Base-by-base conservation (phyloP, 2,329 filamentous ascomycete genomes). In the Penicillium palitans region DNA sequence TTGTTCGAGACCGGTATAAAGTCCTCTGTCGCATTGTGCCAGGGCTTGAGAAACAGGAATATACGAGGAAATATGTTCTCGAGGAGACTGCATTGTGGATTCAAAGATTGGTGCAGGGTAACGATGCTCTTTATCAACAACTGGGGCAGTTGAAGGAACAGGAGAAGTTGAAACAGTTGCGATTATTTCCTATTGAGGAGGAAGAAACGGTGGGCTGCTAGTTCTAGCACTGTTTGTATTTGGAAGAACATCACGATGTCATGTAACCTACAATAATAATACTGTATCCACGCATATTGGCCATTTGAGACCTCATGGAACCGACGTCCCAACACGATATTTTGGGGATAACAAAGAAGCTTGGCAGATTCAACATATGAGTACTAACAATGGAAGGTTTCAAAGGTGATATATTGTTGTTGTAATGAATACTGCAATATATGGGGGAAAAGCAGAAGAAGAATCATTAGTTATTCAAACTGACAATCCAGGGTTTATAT, bases 41-140 rank as follows among this genome's bases (percentile, higher is more conserved):
- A 1, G 59, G 60, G 6, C 50, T 67, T 6, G 51, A 54, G 21
- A 58, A 48, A 5, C 60, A 63, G 24, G 55, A 61, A 45, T 67
- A 61, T 6, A 67, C 65, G 1, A 47, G 65, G 6, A 67, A 67
- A 19, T 65, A 66, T 45, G 41, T 67, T 27, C 31, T 67, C 6
- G 57, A 59, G 29, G 58, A 58, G 21, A 42, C 63, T 17, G 65
- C 60, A 4, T 46, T 54, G 17, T 66, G 56, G 40, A 49, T 66
- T 6, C 33, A 58, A 31, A 37, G 33, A 2, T 51, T 66, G 17
- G 7, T 60, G 5, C 40, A 55, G 27, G 65, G 59, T 0, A 67
- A 67, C 25, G 55, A 65, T 10, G 40, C 35, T 0, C 47, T 67
- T 19, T 27, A 42, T 6, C 27, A 44, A 27, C 60, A 64, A 42